A percentile compares a stretch with the other conserved stretches of the same genome.
Conservation (phyloP, 768 basidiomycete species). For the Pulveroboletus ravenelii region DNA sequence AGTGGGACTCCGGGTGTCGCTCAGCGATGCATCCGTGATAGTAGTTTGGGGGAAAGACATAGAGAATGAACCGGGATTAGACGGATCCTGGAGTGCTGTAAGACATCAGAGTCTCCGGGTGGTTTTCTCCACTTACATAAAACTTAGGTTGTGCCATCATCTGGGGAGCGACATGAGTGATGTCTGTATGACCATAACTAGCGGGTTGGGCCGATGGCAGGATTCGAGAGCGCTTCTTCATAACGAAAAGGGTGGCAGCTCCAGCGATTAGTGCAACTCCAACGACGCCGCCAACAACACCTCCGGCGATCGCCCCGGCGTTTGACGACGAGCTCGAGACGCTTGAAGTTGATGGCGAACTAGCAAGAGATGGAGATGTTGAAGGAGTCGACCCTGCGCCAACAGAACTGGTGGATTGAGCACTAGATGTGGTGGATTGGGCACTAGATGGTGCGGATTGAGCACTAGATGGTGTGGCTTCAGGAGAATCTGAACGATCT, state of each 20-base stretch:
- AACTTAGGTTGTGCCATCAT: conserved; percentile 22
- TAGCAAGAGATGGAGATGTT: conserved; percentile 8
- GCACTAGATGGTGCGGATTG: conserved; percentile 17
- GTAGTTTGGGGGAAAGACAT: conserved; percentile 15
- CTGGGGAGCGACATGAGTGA: conserved; percentile 11
- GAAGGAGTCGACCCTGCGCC: conserved; percentile 6
- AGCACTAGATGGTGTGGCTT: no score
- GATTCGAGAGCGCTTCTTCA: conserved; percentile 22
- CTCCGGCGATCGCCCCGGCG: conserved; percentile 56
- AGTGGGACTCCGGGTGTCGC: conserved; percentile 2
- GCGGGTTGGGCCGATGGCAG: conserved; percentile 17
- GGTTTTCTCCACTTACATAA: conserved; percentile 24
- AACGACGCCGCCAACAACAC: conserved; percentile 62
- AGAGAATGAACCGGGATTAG: conserved; percentile 37
- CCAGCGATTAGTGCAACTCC: conserved; percentile 41
- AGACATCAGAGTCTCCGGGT: not conserved
- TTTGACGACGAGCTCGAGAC: conserved; percentile 17
- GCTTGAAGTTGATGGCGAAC: conserved; percentile 7
- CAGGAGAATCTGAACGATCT: conserved; percentile 20
- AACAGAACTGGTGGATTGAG: conserved; percentile 24
- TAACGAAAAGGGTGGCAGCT: conserved; percentile 36
- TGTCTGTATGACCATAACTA: conserved; percentile 6
- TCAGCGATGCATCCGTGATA: conserved; percentile 2
- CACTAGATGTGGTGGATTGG: conserved; percentile 39
- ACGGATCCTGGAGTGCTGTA: conserved; percentile 27